Conservation (phyloP, 305 asterid genomes). For the Fraxinus baroniana region DNA sequence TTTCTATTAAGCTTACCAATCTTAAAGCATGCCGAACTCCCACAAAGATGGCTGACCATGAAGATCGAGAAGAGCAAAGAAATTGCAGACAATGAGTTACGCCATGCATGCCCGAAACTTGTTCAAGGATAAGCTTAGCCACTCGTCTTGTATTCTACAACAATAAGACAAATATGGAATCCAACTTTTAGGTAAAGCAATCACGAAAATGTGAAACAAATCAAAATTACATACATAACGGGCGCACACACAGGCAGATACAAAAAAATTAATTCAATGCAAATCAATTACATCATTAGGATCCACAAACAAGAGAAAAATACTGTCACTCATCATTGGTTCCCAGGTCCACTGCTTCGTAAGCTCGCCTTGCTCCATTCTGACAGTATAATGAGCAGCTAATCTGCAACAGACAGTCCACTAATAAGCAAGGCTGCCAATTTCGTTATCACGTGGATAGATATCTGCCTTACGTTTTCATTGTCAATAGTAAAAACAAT, state of each 20-base stretch:
- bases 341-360: slow-evolving; percentile 96
- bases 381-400: slow-evolving; percentile 60
- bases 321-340: slow-evolving; percentile 80
- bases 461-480: not conserved
- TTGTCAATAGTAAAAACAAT: slow-evolving; percentile 21
- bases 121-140: slow-evolving; percentile 82
- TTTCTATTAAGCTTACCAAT: slow-evolving; percentile 57
- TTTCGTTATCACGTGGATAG: slow-evolving; percentile 3
- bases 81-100: slow-evolving; percentile 83
- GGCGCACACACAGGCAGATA: not conserved
- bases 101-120: slow-evolving; percentile 71
- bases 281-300: slow-evolving; percentile 72
- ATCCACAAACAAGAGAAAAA: slow-evolving; percentile 92
- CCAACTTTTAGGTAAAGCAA: slow-evolving; percentile 21
- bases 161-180: slow-evolving; percentile 31
- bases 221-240: not conserved
- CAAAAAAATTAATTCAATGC: slow-evolving; percentile 24
- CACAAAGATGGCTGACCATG: slow-evolving; percentile 60
- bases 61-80: slow-evolving; percentile 72
- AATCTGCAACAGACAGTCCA: slow-evolving; percentile 56
- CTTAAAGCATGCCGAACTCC: slow-evolving; percentile 87
- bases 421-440: slow-evolving; percentile 23
- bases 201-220: slow-evolving; percentile 5
- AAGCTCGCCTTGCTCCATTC: slow-evolving; percentile 74
- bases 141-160: slow-evolving; percentile 82